Evolutionary conservation across 306 rosid genomes (phyloP), one percentile per base, ranked within the genome.

Genomic region (Acacia melanoxylon): DNA sequence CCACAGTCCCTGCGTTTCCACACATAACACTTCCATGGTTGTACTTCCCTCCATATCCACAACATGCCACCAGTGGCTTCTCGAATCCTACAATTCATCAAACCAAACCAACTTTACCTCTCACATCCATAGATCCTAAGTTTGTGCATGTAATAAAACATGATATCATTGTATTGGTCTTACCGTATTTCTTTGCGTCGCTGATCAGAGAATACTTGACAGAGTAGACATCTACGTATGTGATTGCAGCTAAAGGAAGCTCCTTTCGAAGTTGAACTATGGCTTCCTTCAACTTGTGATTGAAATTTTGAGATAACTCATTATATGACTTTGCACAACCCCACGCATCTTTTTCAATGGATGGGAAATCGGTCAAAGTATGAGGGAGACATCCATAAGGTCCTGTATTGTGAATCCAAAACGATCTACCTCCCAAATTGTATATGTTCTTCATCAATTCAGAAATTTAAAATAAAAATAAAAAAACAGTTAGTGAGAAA

Each of bases 351-450:
- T n/a, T 82, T 65, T 75, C 72, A 2, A 61, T 75, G 4, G 79
- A 70, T 24, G 10, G 71, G 59, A 87, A 79, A 40, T 24, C 72
- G 27, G 66, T 52, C n/a, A 85, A 79, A 58, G 82, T 41, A 8
- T 2, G 72, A 16, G 88, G 76, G 37, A 82, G 88, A 17, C 88
- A 87, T 0, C 86, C 88, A 65, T 72, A 58, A 8, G 90, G 90
- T 79, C 88, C 83, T 6, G 85, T 85, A 68, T 85, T 87, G 79
- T 87, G 90, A 51, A 87, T 82, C 88, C 88, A 87, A 65, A 81
- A 87, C 35, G 86, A 84, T 82, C 85, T 84, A 5, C 73, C 88
- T 24, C 85, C 88, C 62, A 79, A 79, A 19, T 79, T 54, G 40
- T 87, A 82, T 48, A 87, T 76, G 33, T 59, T 40, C 88, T 85